Base-by-base conservation (phyloP, 2,329 filamentous ascomycete species). In the Mollisia scopiformis region DNA sequence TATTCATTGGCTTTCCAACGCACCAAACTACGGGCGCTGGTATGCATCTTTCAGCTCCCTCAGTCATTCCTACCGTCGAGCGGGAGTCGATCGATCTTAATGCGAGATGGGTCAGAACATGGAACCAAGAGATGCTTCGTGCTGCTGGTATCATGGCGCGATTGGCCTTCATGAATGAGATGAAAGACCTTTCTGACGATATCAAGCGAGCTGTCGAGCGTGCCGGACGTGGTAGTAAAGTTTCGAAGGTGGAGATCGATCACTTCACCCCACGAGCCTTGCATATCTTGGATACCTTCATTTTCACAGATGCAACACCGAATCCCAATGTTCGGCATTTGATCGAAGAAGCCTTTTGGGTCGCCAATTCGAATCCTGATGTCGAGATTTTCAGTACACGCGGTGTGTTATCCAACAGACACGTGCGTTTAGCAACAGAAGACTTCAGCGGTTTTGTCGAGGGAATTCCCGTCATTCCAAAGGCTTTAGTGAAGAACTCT, bases 1-100 rank as follows among this genome's bases (percentile, higher is more conserved):
- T 99, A 57, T 99, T 98, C 71, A 99, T 99, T 71, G 95, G 95
- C 0, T 99, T 99, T 72, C 94, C 95, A 2, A 99, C 95, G 1
- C 93, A 94, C 68, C 95, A 99, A 78, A 99, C 95, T 0, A 99
- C 96, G 0, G 95, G 94, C 57, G 88, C 94, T 28, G 91, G 94
- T 16, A 90, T 96, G 73, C 95, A 99, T 75, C 90, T 99, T 30
- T 98, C 94, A 13, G 95, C 95, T 0, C 95, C 93, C 1, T 97
- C 94, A 0, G 88, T 99, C 14, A 99, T 99, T 59, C 95, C 95
- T 0, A 99, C 95, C 0, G 96, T 99, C 2, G 95, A 99, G 76
- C 88, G 95, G 72, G 95, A 99, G 74, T 95, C 92, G 57, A 97
- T 99, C 60, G 95, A 99, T 75, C 82, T 99, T 64, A 98, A 99